Conservation (phyloP, 2,329 filamentous ascomycete species). For the Grosmannia huntii region DNA sequence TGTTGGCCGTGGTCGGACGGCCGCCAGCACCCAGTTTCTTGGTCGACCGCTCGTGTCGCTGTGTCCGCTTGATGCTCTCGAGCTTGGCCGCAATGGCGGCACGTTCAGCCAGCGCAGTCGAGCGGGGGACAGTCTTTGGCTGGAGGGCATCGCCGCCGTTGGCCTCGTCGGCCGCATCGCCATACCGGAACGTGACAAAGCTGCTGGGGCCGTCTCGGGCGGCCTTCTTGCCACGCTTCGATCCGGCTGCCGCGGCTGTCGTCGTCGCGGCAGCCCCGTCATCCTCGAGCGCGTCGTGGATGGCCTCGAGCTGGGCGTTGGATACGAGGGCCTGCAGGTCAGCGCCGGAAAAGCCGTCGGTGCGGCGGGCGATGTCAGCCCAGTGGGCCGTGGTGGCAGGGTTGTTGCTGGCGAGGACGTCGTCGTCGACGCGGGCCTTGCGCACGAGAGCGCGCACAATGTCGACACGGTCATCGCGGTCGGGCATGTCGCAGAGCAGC, state of each 20-base stretch:
- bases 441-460: constrained; percentile 75
- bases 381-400: constrained; percentile 24
- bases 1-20: constrained; percentile 1
- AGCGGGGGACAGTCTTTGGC: constrained; percentile 25
- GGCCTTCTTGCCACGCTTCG: neutral
- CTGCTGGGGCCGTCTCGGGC: constrained; percentile 18
- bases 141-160: constrained; percentile 19
- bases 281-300: constrained; percentile 77
- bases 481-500: constrained; percentile 80
- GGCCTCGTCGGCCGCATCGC: constrained; percentile 38
- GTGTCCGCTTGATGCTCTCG: constrained; percentile 60
- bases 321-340: constrained; percentile 92
- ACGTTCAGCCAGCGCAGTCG: constrained; percentile 55
- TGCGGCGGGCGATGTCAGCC: constrained; percentile 62
- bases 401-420: constrained; percentile 35
- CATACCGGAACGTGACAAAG: constrained; percentile 79
- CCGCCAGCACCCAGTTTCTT: constrained; percentile 7
- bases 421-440: constrained; percentile 61
- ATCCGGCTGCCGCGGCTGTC: too few species aligned
- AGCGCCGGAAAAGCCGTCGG: constrained; percentile 85
- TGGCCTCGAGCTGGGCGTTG: constrained; percentile 92
- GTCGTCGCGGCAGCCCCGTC: neutral
- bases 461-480: constrained; percentile 67
- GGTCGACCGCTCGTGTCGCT: constrained; percentile 44
- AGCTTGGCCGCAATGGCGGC: constrained; percentile 73